phyloP scores from a whole-genome alignment of 148 eudicot species.

The Spergularia bocconei region DNA sequence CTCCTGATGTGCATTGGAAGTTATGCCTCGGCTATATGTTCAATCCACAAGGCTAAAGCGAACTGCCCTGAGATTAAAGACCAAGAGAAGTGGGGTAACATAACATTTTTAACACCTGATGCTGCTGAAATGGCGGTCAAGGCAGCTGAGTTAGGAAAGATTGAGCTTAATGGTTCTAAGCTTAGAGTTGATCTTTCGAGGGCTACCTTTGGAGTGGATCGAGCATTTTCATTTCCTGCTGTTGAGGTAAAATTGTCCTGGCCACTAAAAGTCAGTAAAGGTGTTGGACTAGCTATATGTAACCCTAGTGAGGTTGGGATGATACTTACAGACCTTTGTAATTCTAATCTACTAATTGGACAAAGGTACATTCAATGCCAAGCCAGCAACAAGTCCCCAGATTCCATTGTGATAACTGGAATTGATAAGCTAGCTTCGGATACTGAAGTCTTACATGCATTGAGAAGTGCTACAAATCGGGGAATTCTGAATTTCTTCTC shows the following conservation, averaged over 20 bases:
- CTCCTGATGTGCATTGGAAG: slow-evolving; percentile 57
- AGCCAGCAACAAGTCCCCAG: slow-evolving; percentile 36
- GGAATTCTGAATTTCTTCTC: slow-evolving; percentile 54
- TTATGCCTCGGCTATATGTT: slow-evolving; percentile 53
- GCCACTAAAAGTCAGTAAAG: slow-evolving; percentile 87
- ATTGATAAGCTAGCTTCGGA: slow-evolving; percentile 64
- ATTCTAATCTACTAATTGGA: slow-evolving; percentile 47
- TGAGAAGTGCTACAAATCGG: slow-evolving; percentile 52
- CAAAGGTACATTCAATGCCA: slow-evolving; percentile 41
- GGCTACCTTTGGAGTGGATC: slow-evolving; percentile 50
- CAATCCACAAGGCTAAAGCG: slow-evolving; percentile 45
- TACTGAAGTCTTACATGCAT: slow-evolving; percentile 47
- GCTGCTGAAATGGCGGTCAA: slow-evolving; percentile 60
- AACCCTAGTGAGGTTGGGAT: slow-evolving; percentile 41
- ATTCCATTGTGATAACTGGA: slow-evolving; percentile 51
- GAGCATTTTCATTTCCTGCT: slow-evolving; percentile 52
- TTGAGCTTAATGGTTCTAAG: slow-evolving; percentile 39
- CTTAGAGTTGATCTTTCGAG: slow-evolving; percentile 53
- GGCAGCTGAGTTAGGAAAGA: slow-evolving; percentile 46
- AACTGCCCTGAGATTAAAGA: slow-evolving; percentile 44
- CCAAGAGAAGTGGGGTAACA: slow-evolving; percentile 71
- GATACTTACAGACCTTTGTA: slow-evolving; percentile 49
- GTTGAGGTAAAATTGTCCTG: slow-evolving; percentile 74
- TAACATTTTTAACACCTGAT: slow-evolving; percentile 76
- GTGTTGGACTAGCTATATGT: slow-evolving; percentile 64